These are phyloP conservation scores for Talaromyces amestolkiae DNA, from an alignment of 2,329 filamentous ascomycete genomes.

Conservation along the genomic window DNA sequence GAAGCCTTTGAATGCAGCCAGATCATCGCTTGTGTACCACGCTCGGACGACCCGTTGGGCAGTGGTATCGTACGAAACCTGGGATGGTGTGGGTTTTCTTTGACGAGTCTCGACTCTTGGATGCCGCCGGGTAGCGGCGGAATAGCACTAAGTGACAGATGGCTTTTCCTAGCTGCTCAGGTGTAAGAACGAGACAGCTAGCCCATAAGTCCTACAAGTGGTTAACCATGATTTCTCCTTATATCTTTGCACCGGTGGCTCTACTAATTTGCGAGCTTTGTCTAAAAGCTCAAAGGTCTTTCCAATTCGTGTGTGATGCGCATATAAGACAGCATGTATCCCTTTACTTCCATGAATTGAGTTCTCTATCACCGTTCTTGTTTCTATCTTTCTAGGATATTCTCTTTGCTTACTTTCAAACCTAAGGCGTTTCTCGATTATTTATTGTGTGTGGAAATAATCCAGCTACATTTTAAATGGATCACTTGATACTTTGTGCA, in stretches of 20 bases:
- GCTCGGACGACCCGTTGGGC: conserved; percentile 61
- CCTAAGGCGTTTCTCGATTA: neutral
- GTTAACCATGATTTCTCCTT: neutral
- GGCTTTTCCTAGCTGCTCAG: conserved; percentile 89
- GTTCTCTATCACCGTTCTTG: neutral
- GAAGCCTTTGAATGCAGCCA: conserved; percentile 69
- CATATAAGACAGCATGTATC: neutral
- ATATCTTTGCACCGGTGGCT: neutral
- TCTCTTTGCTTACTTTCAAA: neutral
- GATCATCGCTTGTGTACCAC: conserved; percentile 78
- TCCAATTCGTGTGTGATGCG: neutral
- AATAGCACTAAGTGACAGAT: conserved; percentile 70
- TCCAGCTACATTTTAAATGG: neutral
- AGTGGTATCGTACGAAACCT: conserved; percentile 71
- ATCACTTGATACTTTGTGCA: neutral
- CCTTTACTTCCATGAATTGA: neutral
- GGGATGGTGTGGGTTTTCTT: conserved; percentile 89
- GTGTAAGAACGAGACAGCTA: conserved; percentile 51
- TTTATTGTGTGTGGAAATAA: neutral
- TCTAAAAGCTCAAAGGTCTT: neutral
- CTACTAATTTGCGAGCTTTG: neutral
- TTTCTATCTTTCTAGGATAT: neutral
- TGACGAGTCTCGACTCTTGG: conserved; percentile 78
- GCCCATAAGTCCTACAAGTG: neutral
- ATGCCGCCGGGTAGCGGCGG: conserved; percentile 48